Conservation (phyloP, 257 asterid genomes). For the Striga asiatica region DNA sequence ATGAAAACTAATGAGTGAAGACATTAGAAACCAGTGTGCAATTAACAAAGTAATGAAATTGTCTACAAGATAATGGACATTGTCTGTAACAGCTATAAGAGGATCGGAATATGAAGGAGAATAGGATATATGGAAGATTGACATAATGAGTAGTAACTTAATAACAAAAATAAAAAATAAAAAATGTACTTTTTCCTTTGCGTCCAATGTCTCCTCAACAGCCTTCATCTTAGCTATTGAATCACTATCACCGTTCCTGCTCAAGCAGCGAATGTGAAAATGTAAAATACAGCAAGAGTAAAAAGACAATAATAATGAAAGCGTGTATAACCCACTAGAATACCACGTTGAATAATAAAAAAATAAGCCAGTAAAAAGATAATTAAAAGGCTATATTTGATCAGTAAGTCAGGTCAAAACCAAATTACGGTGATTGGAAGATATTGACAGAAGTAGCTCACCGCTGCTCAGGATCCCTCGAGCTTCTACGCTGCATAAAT, state of each 20-base stretch:
- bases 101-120: conserved; percentile 7
- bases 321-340: not conserved
- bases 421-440: not conserved
- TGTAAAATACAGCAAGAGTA: not conserved
- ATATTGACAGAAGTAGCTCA: conserved; percentile 29
- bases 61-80: conserved; percentile 3
- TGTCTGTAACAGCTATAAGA: not conserved
- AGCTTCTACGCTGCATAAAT: conserved; percentile 42
- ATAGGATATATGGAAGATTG: conserved; percentile 1
- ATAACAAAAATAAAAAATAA: too few species aligned
- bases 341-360: not conserved
- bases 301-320: not conserved
- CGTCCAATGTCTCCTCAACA: conserved; percentile 66
- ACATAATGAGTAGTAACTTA: conserved; percentile 5
- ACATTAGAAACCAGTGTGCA: not conserved
- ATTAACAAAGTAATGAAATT: not conserved
- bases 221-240: conserved; percentile 80
- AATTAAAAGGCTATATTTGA: not conserved
- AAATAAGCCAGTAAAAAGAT: not conserved
- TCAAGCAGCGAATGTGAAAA: conserved; percentile 13
- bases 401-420: not conserved
- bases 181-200: conserved; percentile 54
- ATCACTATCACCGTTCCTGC: conserved; percentile 57
- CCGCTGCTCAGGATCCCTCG: conserved; percentile 50
- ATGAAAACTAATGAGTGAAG: conserved; percentile 9